phyloP scores from a whole-genome alignment of 2,329 filamentous ascomycete species.

The Cladophialophora psammophila region DNA sequence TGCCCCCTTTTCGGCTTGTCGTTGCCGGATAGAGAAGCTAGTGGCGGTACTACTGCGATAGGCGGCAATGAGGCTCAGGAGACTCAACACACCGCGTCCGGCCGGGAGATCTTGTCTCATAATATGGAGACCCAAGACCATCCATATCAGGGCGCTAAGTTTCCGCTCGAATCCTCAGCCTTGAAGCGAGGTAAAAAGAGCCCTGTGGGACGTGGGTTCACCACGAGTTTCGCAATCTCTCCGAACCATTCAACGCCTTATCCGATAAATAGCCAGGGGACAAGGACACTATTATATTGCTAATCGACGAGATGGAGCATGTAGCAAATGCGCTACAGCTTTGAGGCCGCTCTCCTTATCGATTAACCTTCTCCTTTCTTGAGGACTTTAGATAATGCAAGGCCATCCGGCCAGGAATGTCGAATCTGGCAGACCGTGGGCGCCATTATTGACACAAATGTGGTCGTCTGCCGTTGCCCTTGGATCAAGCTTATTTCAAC shows the following conservation, averaged over 20 bases:
- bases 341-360: slow-evolving; percentile 7
- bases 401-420: not conserved
- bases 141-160: slow-evolving; percentile 1
- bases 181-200: slow-evolving; percentile 6
- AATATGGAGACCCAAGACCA: slow-evolving; percentile 13
- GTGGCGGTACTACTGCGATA: slow-evolving; percentile 5
- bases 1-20: slow-evolving; percentile 8
- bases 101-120: slow-evolving; percentile 6
- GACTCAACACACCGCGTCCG: not conserved
- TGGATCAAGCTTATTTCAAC: no score
- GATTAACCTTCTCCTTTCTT: slow-evolving; percentile 3
- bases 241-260: slow-evolving; percentile 11
- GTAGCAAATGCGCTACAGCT: slow-evolving; percentile 2
- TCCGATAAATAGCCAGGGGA: slow-evolving; percentile 15
- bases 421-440: not conserved
- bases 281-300: slow-evolving; percentile 6
- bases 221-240: slow-evolving; percentile 11
- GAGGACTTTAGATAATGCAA: not conserved
- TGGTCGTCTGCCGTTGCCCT: not conserved
- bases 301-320: slow-evolving; percentile 10
- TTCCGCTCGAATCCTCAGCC: slow-evolving; percentile 8
- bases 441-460: not conserved
- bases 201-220: slow-evolving; percentile 4
- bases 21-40: slow-evolving; percentile 7
- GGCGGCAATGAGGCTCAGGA: slow-evolving; percentile 10